These are phyloP conservation scores for Torulaspora pretoriensis DNA, from an alignment of 1,139 yeast species.

Conservation along the genomic window DNA sequence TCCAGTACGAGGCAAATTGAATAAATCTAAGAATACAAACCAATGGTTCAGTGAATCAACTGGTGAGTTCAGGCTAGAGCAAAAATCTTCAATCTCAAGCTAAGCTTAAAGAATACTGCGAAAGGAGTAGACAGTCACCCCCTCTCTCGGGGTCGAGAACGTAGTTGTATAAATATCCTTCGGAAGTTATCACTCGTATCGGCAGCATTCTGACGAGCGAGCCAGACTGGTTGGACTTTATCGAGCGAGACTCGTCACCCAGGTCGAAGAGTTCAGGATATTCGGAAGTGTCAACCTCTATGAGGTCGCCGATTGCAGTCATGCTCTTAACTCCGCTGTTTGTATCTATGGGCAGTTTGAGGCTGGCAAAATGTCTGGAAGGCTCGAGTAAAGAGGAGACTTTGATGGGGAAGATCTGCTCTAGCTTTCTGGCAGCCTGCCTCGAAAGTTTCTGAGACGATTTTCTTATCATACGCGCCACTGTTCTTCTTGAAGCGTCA, in stretches of 20 bases:
- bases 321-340: slow-evolving; percentile 20
- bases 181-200: slow-evolving; percentile 67
- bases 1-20: background rate
- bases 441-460: slow-evolving; percentile 51
- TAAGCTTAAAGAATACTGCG: slow-evolving; percentile 51
- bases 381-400: slow-evolving; percentile 88
- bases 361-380: slow-evolving; percentile 87
- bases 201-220: slow-evolving; percentile 35
- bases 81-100: slow-evolving; percentile 9
- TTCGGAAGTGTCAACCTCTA: slow-evolving; percentile 21
- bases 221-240: slow-evolving; percentile 1
- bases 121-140: slow-evolving; percentile 81
- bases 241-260: slow-evolving; percentile 5
- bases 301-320: slow-evolving; percentile 22
- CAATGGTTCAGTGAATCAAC: too few species aligned
- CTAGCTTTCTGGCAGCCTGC: slow-evolving; percentile 84
- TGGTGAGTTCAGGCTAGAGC: too few species aligned
- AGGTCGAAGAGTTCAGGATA: slow-evolving; percentile 23
- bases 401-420: slow-evolving; percentile 72
- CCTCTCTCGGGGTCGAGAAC: slow-evolving; percentile 86
- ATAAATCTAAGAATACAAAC: background rate
- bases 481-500: slow-evolving; percentile 64
- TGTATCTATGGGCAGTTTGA: slow-evolving; percentile 65
- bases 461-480: slow-evolving; percentile 61
- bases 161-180: slow-evolving; percentile 81